Percentiles rank a stretch among this genome's conserved stretches.
These are phyloP conservation scores for Cucumis hystrix DNA, from an alignment of 306 rosid species.

Conservation along the genomic window DNA sequence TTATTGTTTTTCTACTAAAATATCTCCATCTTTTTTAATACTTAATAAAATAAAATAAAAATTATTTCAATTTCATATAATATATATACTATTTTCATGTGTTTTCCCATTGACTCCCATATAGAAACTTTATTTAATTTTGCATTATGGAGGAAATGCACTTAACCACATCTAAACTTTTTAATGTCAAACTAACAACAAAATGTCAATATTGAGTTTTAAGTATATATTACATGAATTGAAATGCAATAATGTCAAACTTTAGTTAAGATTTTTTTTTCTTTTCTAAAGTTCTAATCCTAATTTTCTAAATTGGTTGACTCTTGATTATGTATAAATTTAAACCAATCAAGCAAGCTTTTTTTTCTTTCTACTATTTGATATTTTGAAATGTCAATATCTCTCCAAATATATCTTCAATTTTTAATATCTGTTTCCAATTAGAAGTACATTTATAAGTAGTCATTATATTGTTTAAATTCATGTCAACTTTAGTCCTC, in stretches of 20 bases:
- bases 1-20: not conserved
- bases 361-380: not conserved
- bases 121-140: not conserved
- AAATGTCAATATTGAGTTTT: not conserved
- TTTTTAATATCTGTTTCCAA: not conserved
- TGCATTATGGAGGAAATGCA: not conserved
- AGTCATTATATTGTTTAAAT: not conserved
- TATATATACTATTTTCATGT: not conserved
- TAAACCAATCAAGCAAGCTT: too few species aligned
- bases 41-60: not conserved
- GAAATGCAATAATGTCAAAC: not conserved
- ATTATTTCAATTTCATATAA: not conserved
- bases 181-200: not conserved
- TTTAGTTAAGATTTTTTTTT: not conserved
- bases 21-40: not conserved
- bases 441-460: not conserved
- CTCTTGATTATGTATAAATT: not conserved
- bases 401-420: not conserved
- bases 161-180: not conserved
- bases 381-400: not conserved
- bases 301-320: not conserved
- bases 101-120: not conserved
- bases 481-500: not conserved
- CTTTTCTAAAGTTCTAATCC: not conserved
- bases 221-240: not conserved